Percentiles rank a stretch among this genome's conserved stretches.
Conservation (phyloP, 495 filamentous ascomycete species). For the Articulospora tetracladia region DNA sequence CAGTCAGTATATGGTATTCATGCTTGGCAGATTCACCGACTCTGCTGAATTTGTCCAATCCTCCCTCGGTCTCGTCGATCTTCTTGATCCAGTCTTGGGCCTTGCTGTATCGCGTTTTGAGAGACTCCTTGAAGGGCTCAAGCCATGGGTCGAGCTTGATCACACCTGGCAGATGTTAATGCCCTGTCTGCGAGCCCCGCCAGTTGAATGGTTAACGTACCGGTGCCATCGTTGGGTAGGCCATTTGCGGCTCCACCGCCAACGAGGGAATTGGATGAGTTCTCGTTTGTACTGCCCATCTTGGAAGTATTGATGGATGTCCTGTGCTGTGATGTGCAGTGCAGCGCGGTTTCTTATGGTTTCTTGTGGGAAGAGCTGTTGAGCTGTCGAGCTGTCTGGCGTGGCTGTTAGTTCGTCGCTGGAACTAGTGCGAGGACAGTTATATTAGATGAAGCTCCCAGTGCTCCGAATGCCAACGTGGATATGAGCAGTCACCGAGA, state of each 20-base stretch:
- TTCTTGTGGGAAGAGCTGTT: too few relatives aligned
- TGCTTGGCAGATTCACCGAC: constrained; percentile 38
- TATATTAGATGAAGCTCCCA: too few relatives aligned
- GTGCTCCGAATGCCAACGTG: too few relatives aligned
- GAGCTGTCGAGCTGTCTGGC: too few relatives aligned
- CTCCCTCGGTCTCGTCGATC: constrained; percentile 80
- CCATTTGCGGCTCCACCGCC: constrained; percentile 14
- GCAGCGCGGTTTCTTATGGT: neutral
- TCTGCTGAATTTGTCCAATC: constrained; percentile 87
- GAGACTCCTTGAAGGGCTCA: constrained; percentile 72
- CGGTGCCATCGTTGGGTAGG: constrained; percentile 19
- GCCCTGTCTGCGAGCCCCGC: neutral
- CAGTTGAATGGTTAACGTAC: neutral
- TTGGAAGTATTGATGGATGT: neutral
- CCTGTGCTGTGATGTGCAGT: neutral
- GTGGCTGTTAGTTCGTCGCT: too few relatives aligned
- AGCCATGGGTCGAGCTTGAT: constrained; percentile 87
- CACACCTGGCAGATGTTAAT: constrained; percentile 57
- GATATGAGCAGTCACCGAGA: too few relatives aligned
- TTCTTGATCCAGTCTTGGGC: constrained; percentile 86
- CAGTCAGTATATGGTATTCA: constrained; percentile 7
- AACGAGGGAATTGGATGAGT: constrained; percentile 18
- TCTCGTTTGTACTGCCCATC: constrained; percentile 21
- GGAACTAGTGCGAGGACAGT: too few relatives aligned
- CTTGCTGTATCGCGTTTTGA: constrained; percentile 72